phyloP scores from a whole-genome alignment of 2,329 filamentous ascomycete species.

The Cercospora citrullina region DNA sequence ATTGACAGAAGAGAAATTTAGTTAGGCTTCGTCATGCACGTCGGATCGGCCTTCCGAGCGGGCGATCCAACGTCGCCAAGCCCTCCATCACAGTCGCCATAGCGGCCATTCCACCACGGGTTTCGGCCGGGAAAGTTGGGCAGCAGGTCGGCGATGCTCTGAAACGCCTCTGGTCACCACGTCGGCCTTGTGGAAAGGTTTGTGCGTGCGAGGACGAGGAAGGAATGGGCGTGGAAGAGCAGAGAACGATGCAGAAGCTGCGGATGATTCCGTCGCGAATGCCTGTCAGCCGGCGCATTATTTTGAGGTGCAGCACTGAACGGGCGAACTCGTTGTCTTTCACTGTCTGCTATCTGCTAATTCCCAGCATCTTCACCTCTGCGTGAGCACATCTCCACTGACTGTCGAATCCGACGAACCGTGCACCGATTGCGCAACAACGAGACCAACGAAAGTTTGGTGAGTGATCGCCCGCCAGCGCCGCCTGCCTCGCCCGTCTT shows the following conservation, averaged over 20 bases:
- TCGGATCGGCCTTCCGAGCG: neutral
- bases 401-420: neutral
- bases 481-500: neutral
- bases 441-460: neutral
- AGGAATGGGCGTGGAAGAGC: slow-evolving; percentile 13
- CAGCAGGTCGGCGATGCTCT: neutral
- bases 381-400: neutral
- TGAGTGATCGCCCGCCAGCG: slow-evolving; percentile 7
- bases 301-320: slow-evolving; percentile 6
- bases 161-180: neutral
- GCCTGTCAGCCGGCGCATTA: slow-evolving; percentile 7
- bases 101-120: neutral
- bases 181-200: neutral
- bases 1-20: neutral
- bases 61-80: slow-evolving; percentile 11
- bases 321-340: neutral
- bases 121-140: neutral
- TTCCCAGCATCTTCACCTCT: neutral
- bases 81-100: slow-evolving; percentile 16
- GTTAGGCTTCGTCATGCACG: slow-evolving; percentile 4
- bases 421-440: slow-evolving; percentile 5
- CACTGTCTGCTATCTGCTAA: neutral
- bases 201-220: neutral
- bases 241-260: slow-evolving; percentile 5
- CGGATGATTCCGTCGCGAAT: neutral